Percentiles rank a stretch among this genome's conserved stretches.
phyloP scores from a whole-genome alignment of 331 rosid species.

The Phaseolus coccineus region DNA sequence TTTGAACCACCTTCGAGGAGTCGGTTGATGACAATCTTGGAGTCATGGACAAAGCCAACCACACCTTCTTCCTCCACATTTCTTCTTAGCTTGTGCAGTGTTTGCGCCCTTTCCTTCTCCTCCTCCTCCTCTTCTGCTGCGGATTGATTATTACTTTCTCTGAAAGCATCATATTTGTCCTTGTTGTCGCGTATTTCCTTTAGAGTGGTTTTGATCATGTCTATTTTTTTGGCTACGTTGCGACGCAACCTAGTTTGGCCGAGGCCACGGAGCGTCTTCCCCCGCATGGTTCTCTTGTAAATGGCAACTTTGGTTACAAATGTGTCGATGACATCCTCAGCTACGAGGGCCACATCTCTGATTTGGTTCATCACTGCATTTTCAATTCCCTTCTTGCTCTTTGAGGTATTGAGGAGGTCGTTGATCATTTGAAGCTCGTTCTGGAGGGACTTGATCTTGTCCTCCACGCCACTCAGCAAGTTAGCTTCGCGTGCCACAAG shows the following conservation, averaged over 20 bases:
- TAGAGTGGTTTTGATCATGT: conserved; percentile 4
- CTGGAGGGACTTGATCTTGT: conserved; percentile 1
- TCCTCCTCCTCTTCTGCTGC: background rate
- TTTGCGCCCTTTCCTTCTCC: background rate
- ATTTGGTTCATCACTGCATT: background rate
- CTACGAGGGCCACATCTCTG: conserved; percentile 11
- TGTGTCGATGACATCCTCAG: conserved; percentile 44
- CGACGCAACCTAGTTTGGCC: background rate
- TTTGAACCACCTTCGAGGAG: background rate
- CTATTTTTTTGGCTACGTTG: background rate
- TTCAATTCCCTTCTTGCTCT: background rate
- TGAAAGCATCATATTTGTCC: background rate
- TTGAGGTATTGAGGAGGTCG: conserved; percentile 10
- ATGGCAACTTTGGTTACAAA: background rate
- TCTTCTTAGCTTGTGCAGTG: background rate
- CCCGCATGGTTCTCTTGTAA: background rate
- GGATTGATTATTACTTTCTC: background rate
- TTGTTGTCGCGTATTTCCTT: conserved; percentile 23
- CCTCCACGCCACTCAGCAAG: conserved; percentile 31
- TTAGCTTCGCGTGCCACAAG: conserved; percentile 4
- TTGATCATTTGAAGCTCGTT: conserved; percentile 15
- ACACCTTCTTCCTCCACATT: background rate
- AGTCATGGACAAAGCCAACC: background rate
- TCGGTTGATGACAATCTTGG: background rate
- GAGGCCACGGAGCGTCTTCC: background rate